These are phyloP conservation scores for Fistulinella cinereoalba DNA, from an alignment of 1,284 basidiomycete genomes.

Conservation along the genomic window DNA sequence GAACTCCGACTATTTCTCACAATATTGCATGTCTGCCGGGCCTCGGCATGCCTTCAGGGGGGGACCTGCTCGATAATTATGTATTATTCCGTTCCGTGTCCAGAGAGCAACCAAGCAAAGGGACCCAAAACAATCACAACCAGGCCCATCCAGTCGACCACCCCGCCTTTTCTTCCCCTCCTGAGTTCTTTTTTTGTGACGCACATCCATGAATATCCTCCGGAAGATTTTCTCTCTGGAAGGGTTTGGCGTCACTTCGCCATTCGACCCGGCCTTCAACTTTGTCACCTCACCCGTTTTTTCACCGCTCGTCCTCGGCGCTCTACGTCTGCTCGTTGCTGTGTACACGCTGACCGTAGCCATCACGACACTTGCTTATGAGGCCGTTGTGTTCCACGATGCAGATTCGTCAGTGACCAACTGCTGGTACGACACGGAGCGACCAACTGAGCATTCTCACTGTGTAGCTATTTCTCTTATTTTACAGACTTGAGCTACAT, in stretches of 20 bases:
- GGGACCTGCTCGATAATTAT: not conserved
- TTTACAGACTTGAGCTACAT: constrained; percentile 64
- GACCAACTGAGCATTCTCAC: not conserved
- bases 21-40: not conserved
- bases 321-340: constrained; percentile 48
- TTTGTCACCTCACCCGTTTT: constrained; percentile 61
- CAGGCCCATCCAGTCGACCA: not conserved
- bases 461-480: constrained; percentile 55
- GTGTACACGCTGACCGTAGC: constrained; percentile 51
- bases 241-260: constrained; percentile 29
- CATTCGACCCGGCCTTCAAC: constrained; percentile 52
- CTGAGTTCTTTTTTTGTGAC: not conserved
- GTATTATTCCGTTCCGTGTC: not conserved
- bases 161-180: not conserved
- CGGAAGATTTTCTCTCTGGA: constrained; percentile 16
- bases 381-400: constrained; percentile 31
- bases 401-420: constrained; percentile 28
- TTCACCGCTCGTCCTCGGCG: constrained; percentile 45
- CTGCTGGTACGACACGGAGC: not conserved
- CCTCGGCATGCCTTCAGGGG: not conserved
- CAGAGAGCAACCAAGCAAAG: constrained; percentile 5
- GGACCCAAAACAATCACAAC: constrained; percentile 8
- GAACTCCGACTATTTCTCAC: not conserved
- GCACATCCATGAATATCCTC: constrained; percentile 7
- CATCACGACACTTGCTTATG: constrained; percentile 44